A percentile compares a stretch with the other conserved stretches of the same genome.
phyloP scores from a whole-genome alignment of 169 alveolate species.

The Plasmodium reichenowi region DNA sequence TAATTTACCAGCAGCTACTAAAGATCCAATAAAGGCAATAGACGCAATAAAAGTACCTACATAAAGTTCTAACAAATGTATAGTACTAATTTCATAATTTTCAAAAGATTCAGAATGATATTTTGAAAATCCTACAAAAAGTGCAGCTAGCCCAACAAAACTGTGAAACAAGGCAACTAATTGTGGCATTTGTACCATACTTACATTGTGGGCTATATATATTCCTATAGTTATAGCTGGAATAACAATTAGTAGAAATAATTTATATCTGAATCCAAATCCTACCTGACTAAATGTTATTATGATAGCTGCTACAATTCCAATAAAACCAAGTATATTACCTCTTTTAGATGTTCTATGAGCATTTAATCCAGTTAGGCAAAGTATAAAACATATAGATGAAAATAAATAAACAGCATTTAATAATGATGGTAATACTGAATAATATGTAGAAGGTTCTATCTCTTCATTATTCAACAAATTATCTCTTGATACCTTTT shows the following conservation, averaged over 20 bases:
- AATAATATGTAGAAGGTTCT: conserved; percentile 27
- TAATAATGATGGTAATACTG: conserved; percentile 69
- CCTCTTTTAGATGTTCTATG: conserved; percentile 92
- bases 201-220: conserved; percentile 84
- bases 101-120: conserved; percentile 78
- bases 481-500: conserved; percentile 1
- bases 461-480: conserved; percentile 17
- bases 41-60: conserved; percentile 93
- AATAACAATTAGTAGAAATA: conserved; percentile 75
- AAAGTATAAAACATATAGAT: conserved; percentile 81
- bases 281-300: conserved; percentile 84
- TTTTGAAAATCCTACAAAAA: conserved; percentile 89
- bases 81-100: conserved; percentile 45
- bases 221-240: conserved; percentile 79
- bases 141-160: conserved; percentile 97
- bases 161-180: conserved; percentile 96
- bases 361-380: conserved; percentile 87
- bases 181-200: conserved; percentile 92
- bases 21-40: conserved; percentile 94
- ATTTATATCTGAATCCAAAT: conserved; percentile 74
- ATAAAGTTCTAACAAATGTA: conserved; percentile 84
- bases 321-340: conserved; percentile 88
- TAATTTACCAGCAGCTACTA: conserved; percentile 94
- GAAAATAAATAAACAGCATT: conserved; percentile 74
- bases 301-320: conserved; percentile 87